These are phyloP conservation scores for Colletotrichum eremochloae DNA, from an alignment of 2,329 filamentous ascomycete genomes.

Conservation along the genomic window DNA sequence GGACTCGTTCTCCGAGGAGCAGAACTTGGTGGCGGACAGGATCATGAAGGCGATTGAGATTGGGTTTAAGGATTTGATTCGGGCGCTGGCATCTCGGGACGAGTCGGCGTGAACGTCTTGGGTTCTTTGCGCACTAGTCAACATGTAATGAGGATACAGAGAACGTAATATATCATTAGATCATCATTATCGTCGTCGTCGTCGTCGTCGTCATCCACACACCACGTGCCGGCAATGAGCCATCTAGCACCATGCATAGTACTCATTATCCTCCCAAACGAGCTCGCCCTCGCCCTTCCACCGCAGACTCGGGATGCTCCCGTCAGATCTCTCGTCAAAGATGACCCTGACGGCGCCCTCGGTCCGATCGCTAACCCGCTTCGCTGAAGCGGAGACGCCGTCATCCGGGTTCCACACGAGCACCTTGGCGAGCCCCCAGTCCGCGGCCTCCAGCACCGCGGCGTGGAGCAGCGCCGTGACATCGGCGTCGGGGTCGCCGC, in stretches of 20 bases:
- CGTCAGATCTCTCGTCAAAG: slow-evolving; percentile 50
- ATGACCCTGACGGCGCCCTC: slow-evolving; percentile 48
- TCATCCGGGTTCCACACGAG: slow-evolving; percentile 54
- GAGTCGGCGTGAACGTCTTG: slow-evolving; percentile 21
- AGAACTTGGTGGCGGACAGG: slow-evolving; percentile 42
- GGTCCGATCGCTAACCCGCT: slow-evolving; percentile 55
- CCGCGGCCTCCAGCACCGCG: slow-evolving; percentile 51
- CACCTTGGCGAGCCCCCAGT: slow-evolving; percentile 51
- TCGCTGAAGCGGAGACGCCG: slow-evolving; percentile 47
- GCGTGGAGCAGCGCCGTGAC: slow-evolving; percentile 50
- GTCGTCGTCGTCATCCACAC: neutral
- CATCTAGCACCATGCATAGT: slow-evolving; percentile 47
- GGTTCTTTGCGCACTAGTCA: neutral
- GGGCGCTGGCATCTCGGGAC: slow-evolving; percentile 35
- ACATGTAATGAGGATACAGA: slow-evolving; percentile 1
- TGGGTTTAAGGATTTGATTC: slow-evolving; percentile 44
- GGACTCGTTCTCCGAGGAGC: slow-evolving; percentile 42
- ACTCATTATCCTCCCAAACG: slow-evolving; percentile 49
- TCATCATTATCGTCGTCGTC: neutral
- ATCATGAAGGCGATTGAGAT: slow-evolving; percentile 44
- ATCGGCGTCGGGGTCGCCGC: slow-evolving; percentile 45
- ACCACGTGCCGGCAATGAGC: neutral
- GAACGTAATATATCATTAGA: slow-evolving; percentile 5
- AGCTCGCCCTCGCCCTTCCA: slow-evolving; percentile 51
- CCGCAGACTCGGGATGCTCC: slow-evolving; percentile 51